phyloP scores from a whole-genome alignment of 768 basidiomycete species.

The Crucibulum laeve region DNA sequence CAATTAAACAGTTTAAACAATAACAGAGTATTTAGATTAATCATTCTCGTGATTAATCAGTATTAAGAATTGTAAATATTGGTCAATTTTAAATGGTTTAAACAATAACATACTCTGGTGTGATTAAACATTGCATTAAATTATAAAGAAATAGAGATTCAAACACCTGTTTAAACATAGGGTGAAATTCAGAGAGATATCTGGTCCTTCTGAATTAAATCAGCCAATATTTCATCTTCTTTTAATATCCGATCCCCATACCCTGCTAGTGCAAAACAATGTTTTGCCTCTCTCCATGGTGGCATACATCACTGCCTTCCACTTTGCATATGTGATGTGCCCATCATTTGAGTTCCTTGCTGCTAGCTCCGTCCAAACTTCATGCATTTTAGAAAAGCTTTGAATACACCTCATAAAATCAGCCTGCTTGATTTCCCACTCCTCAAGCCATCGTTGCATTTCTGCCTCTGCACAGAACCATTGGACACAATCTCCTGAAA shows the following conservation, averaged over 20 bases:
- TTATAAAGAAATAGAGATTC: too few relatives aligned
- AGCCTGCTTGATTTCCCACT: constrained; percentile 7
- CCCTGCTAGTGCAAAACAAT: not conserved
- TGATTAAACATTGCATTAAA: too few relatives aligned
- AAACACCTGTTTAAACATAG: too few relatives aligned
- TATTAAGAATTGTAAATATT: too few relatives aligned
- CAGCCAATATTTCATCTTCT: not conserved
- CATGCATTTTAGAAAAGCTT: constrained; percentile 1
- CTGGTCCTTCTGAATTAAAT: constrained; percentile 3
- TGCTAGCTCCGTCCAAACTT: constrained; percentile 4
- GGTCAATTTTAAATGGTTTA: too few relatives aligned
- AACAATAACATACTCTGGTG: too few relatives aligned
- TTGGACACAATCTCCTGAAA: constrained; percentile 8
- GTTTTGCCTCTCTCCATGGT: not conserved
- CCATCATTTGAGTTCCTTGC: not conserved
- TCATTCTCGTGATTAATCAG: too few relatives aligned
- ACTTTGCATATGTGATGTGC: not conserved
- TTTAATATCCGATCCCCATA: not conserved
- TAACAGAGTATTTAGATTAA: too few relatives aligned
- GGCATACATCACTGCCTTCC: not conserved
- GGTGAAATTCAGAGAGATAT: too few relatives aligned
- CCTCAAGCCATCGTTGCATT: constrained; percentile 10
- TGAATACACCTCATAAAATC: constrained; percentile 5
- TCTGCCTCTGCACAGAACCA: constrained; percentile 13
- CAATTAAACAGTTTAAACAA: too few relatives aligned